Evolutionary conservation across 495 filamentous ascomycete species (phyloP), one percentile per base, ranked within the genome.

Genomic region (Daldinia concentrica): DNA sequence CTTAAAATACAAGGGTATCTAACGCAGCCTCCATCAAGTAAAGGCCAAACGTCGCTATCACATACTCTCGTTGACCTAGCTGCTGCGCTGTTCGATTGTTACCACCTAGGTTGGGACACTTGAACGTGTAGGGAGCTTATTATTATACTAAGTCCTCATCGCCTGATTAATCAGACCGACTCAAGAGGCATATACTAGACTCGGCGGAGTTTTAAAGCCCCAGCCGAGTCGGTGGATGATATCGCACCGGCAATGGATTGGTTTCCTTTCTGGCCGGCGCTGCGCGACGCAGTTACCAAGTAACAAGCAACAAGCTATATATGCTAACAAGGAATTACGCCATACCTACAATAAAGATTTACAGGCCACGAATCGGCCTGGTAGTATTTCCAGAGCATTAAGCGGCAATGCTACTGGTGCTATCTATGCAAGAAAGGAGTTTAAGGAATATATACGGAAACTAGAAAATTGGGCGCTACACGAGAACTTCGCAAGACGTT

Each of bases 181-280:
- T 22, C 4, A 22, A 59, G 62, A 45, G 17, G 45, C 71, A 39
- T 76, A 74, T 51, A 58, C 71, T 36, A 41, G 55, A n/a, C 58
- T 79, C 12, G 65, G 76, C 30, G 66, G 70, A 17, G 75, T 76
- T 59, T 66, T 76, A 50, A 56, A 69, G 7, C 75, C 77, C 2
- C 58, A 58, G 8, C 59, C 68, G 9, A 74, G 56, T 32, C 75
- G 80, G 54, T 62, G 74, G 17, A 45, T 51, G 14, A 26, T 74
- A 41, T 59, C 73, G 1, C 80, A 80, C 52, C 73, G 69, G 8
- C 68, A 72, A 12, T 80, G 75, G 75, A 77, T 80, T 62, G 78
- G 79, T 70, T 68, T 74, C 66, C 76, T 29, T 71, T 77, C 11
- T 77, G 71, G 74, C 64, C 67, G 9, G 62, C 74, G 41, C 69